A percentile compares a stretch with the other conserved stretches of the same genome.
Conservation (phyloP, 2,329 filamentous ascomycete genomes). For the Talaromyces sp. region DNA sequence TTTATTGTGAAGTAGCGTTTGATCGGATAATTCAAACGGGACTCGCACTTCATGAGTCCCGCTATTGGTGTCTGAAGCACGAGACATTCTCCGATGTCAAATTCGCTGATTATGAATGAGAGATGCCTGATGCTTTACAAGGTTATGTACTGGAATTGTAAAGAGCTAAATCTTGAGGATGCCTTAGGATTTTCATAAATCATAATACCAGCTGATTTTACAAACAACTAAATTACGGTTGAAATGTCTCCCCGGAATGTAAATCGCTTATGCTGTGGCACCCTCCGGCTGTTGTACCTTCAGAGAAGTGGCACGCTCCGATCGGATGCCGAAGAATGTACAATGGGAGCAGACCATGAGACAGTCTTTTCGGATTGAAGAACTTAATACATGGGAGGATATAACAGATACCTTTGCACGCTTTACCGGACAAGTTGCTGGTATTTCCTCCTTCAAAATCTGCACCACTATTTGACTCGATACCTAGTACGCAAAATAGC, state of each 20-base stretch:
- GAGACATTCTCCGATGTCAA: background rate
- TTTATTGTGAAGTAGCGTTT: slow-evolving; percentile 47
- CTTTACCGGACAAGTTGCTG: background rate
- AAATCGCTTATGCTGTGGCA: background rate
- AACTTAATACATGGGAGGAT: background rate
- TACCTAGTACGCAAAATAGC: background rate
- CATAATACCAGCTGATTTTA: background rate
- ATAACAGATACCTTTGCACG: background rate
- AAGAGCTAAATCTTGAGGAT: background rate
- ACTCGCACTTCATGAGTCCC: background rate
- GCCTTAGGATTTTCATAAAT: background rate
- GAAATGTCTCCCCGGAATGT: background rate
- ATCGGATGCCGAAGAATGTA: background rate
- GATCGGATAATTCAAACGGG: slow-evolving; percentile 38
- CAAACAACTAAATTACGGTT: background rate
- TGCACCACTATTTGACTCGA: background rate
- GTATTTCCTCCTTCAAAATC: background rate
- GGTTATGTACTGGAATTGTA: background rate
- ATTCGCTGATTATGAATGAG: background rate
- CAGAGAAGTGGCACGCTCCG: background rate
- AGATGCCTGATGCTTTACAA: background rate
- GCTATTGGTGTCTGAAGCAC: background rate
- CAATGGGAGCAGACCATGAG: background rate
- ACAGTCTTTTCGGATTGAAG: background rate
- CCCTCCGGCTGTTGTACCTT: background rate